Evolutionary conservation across 495 filamentous ascomycete genomes (phyloP), one percentile per base, ranked within the genome.

Genomic region (Bacidia gigantensis): DNA sequence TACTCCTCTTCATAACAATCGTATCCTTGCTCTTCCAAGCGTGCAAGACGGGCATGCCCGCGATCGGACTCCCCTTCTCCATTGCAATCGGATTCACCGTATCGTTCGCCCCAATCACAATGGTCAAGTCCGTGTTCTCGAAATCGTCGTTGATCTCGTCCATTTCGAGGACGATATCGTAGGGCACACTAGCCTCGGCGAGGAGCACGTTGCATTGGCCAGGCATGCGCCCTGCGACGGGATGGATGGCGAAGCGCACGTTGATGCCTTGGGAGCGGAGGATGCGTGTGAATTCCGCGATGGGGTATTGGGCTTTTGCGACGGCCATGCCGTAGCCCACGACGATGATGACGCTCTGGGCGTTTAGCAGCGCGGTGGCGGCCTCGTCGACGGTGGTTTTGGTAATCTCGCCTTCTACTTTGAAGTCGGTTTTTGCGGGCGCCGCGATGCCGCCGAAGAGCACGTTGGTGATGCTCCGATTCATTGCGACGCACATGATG

Each of bases 121-220:
- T 44, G 9, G 41, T 44, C 20, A 44, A 44, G 20, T 44, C 41
- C 20, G 41, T 44, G 41, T 44, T 22, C 7, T 44, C 41, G 41
- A 44, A 44, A 17, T 44, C 41, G 17, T 44, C 41, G 41, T 44
- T 44, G 41, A 44, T 44, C 41, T 44, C 41, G 41, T 44, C 41
- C 41, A 44, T 44, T 17, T 44, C 41, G 5, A 44, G 41, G 7
- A 44, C 41, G 12, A 44, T 44, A 44, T 44, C 41, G 17, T 44
- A 44, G 7, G 41, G 41, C 20, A 44, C 41, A 17, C 41, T 44
- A 5, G 41, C 41, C 20, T 44, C 41, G 7, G 41, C 41, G 17
- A 44, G 41, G 7, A 44, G 17, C 5, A 44, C 41, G 17, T 44
- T 44, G 20, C 41, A 44, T 44, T 44, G 41, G 17, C 41, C 41